phyloP scores from a whole-genome alignment of 2,329 filamentous ascomycete genomes.

The Colletotrichum spaethianum region DNA sequence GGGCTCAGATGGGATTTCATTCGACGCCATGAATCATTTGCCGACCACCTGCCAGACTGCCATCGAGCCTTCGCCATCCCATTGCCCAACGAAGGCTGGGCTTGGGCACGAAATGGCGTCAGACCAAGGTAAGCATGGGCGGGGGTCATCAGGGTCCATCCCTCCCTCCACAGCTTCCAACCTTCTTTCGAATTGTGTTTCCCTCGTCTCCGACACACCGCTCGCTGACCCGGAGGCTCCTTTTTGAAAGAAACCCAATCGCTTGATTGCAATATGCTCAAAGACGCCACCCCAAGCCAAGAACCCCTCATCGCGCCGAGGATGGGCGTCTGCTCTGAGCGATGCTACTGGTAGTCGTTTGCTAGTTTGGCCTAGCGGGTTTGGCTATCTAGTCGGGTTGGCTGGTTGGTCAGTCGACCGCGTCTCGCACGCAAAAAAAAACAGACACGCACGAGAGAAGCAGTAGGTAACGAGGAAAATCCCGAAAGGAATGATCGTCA shows the following conservation, averaged over 20 bases:
- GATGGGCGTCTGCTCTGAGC: not conserved
- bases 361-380: not conserved
- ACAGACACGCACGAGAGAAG: not conserved
- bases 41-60: not conserved
- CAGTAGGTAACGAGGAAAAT: too few relatives aligned
- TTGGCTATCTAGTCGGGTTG: not conserved
- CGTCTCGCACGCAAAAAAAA: not conserved
- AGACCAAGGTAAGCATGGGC: not conserved
- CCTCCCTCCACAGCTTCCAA: constrained; percentile 3
- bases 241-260: not conserved
- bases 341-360: not conserved
- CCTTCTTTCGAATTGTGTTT: not conserved
- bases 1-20: not conserved
- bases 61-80: not conserved
- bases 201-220: not conserved
- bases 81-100: not conserved
- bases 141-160: constrained; percentile 25
- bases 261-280: not conserved
- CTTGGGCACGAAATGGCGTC: not conserved
- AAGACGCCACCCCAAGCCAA: not conserved
- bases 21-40: not conserved
- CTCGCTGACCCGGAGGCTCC: not conserved
- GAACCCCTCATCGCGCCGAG: not conserved
- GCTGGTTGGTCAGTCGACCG: constrained; percentile 22
- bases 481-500: constrained; percentile 32